These are phyloP conservation scores for Ceratobasidium sp. DNA, from an alignment of 1,284 basidiomycete genomes.

Conservation along the genomic window DNA sequence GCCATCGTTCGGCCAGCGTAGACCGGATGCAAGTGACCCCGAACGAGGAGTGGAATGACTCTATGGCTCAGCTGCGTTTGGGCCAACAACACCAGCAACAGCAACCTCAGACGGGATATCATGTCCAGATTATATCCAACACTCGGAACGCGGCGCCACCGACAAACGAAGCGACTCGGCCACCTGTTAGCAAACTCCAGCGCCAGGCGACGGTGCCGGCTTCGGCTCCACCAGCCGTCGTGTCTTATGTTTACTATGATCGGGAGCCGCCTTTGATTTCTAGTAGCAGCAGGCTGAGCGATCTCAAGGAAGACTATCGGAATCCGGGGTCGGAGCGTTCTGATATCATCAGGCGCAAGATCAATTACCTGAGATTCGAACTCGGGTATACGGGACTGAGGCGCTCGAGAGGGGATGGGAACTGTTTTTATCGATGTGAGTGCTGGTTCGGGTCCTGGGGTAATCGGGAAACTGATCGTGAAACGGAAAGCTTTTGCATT, in stretches of 20 bases:
- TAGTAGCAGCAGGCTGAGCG: slow-evolving; percentile 6
- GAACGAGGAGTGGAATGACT: slow-evolving; percentile 1
- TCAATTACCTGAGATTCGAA: slow-evolving; percentile 42
- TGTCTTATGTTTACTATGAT: slow-evolving; percentile 27
- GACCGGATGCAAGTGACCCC: slow-evolving; percentile 4
- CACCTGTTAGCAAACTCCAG: slow-evolving; percentile 16
- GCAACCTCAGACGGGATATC: slow-evolving; percentile 7
- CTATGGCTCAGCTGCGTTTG: slow-evolving; percentile 8
- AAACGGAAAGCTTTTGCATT: slow-evolving; percentile 30
- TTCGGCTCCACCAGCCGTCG: slow-evolving; percentile 3
- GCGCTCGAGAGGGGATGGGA: slow-evolving; percentile 40
- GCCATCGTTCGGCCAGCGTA: not conserved
- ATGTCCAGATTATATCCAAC: slow-evolving; percentile 19
- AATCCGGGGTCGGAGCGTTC: slow-evolving; percentile 33
- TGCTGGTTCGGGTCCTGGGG: not conserved
- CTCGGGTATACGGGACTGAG: slow-evolving; percentile 34
- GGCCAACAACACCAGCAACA: not conserved
- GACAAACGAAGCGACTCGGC: slow-evolving; percentile 14
- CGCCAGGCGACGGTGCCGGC: slow-evolving; percentile 24
- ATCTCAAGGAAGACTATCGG: slow-evolving; percentile 39
- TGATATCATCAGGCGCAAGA: slow-evolving; percentile 40
- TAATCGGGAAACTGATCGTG: not conserved
- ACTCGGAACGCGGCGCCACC: not conserved
- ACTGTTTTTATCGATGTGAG: slow-evolving; percentile 41
- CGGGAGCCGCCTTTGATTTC: slow-evolving; percentile 28